Evolutionary conservation across 208 protist genomes (phyloP), one percentile per base, ranked within the genome.

Genomic region (Trypanosoma caninum): DNA sequence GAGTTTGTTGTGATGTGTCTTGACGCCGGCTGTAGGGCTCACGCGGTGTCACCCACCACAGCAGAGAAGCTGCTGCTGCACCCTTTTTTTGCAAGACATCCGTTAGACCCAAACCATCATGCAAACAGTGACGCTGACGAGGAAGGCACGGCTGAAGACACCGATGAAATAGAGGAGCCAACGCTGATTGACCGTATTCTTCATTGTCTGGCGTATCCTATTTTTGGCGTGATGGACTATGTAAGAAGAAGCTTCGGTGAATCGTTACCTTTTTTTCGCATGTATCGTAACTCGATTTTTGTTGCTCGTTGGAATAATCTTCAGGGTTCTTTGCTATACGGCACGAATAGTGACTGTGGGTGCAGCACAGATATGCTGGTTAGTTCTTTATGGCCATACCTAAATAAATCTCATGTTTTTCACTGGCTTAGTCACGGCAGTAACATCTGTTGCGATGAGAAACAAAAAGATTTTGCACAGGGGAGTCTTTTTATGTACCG

Each of bases 251-350:
- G 61, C 16, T 83, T 77, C 41, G 82, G 82, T 13, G 80, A 80
- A 8, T 52, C 62, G 8, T 78, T 78, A 34, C 72, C 82, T 40
- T 31, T 89, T 2, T 31, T 57, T 10, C 67, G 86, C 3, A 45
- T 83, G 22, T 78, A 83, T 41, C 63, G 77, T 40, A 93, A 93
- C 47, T 76, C 86, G 16, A 69, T 93, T 38, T 88, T 84, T 60
- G 45, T 76, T 16, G 27, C 72, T 8, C 75, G 76, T n/a, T 47
- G 28, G 16, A 50, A 76, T 1, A 59, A 72, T 18, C 55, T 86
- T 44, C 30, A 53, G 33, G 31, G 8, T 20, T 56, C 23, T 14
- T 8, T 14, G 10, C 46, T 59, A 20, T 62, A 20, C 28, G 6
- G 1, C 3, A 9, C 1, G 22, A 28, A 0, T 46, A 18, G 38